Evolutionary conservation across 129 eudicot genomes (phyloP).

Genomic region (Helianthus annuus): HanXRQr2.0-SUNRISE NC_035443.2:54823165-54823664

Average conservation of each 20-base stretch:
- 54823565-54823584: conserved; percentile 17
- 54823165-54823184: neutral
- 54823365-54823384: neutral
- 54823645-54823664: neutral
- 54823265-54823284: neutral
- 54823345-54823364: neutral
- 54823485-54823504: conserved; percentile 8
- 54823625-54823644: too few species aligned
- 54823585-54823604: neutral
- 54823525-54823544: neutral
- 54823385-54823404: neutral
- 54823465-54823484: neutral
- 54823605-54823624: neutral
- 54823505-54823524: neutral
- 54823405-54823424: neutral
- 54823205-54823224: too few species aligned
- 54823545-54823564: neutral
- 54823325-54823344: neutral
- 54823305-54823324: neutral
- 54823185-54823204: neutral
- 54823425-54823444: neutral
- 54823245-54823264: neutral
- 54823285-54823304: neutral
- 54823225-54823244: neutral
- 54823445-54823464: neutral